A percentile compares a stretch with the other conserved stretches of the same genome.
phyloP scores from a whole-genome alignment of 2,329 filamentous ascomycete species.

The Aspergillus brasiliensis region DNA sequence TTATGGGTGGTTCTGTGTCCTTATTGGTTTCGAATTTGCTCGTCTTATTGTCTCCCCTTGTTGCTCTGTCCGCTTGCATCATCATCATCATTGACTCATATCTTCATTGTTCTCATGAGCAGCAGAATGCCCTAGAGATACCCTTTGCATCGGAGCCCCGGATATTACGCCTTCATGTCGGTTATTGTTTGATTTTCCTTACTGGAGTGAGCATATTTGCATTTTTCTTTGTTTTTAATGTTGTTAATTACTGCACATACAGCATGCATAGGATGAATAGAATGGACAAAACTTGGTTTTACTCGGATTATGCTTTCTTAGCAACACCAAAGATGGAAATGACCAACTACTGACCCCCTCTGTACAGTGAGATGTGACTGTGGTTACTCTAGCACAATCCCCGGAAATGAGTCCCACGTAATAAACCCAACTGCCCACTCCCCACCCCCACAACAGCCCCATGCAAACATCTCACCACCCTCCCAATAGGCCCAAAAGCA shows the following conservation, averaged over 20 bases:
- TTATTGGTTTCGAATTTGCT: not conserved
- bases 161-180: not conserved
- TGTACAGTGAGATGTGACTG: too few relatives aligned
- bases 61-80: not conserved
- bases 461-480: too few relatives aligned
- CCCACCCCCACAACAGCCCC: too few relatives aligned
- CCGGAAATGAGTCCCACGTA: too few relatives aligned
- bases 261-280: conserved; percentile 4
- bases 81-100: not conserved
- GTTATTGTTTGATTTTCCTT: not conserved
- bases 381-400: too few relatives aligned
- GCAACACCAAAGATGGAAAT: not conserved
- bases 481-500: too few relatives aligned
- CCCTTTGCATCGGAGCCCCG: conserved; percentile 10
- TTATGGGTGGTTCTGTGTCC: not conserved
- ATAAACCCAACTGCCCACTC: too few relatives aligned
- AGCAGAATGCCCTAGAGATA: conserved; percentile 14
- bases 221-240: not conserved
- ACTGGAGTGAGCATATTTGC: not conserved
- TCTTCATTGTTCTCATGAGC: conserved; percentile 11
- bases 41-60: not conserved
- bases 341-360: too few relatives aligned
- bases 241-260: conserved; percentile 1
- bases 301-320: not conserved
- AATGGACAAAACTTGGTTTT: conserved; percentile 2